Conservation (phyloP, 1,139 yeast species). For the Pichia sp. region DNA sequence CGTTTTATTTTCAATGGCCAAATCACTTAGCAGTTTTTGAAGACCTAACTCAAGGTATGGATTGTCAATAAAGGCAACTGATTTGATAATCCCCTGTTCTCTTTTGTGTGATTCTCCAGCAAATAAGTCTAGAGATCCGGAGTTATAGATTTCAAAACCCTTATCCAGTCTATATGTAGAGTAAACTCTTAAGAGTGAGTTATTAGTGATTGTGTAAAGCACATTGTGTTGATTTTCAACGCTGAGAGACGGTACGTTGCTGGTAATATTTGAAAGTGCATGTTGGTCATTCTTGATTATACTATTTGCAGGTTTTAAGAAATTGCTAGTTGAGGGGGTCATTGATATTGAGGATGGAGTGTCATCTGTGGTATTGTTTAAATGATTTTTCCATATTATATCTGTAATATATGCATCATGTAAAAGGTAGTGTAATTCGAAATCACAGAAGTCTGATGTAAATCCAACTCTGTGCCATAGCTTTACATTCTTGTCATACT, state of each 20-base stretch:
- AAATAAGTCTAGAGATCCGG: conserved; percentile 55
- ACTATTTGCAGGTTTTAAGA: conserved; percentile 30
- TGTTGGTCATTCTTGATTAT: conserved; percentile 24
- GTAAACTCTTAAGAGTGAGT: conserved; percentile 65
- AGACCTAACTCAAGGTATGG: conserved; percentile 44
- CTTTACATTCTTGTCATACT: conserved; percentile 64
- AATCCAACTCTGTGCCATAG: conserved; percentile 78
- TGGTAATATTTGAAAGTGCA: conserved; percentile 15
- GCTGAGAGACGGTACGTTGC: conserved; percentile 16
- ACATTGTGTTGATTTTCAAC: conserved; percentile 37
- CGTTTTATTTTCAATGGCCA: conserved; percentile 16
- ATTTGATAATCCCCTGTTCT: conserved; percentile 31
- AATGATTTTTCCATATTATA: conserved; percentile 49
- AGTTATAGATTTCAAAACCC: conserved; percentile 55
- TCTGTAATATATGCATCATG: conserved; percentile 61
- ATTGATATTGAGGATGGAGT: no score
- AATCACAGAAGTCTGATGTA: conserved; percentile 63
- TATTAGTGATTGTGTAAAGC: conserved; percentile 60
- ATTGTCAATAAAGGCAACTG: conserved; percentile 57
- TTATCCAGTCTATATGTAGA: conserved; percentile 63
- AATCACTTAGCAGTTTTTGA: conserved; percentile 30
- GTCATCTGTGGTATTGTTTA: neutral
- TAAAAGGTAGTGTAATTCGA: conserved; percentile 67
- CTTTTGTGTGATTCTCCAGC: conserved; percentile 24
- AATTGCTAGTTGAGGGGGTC: conserved; percentile 15